Evolutionary conservation across 2,329 filamentous ascomycete species (phyloP).

Genomic region (Venturia aucupariae): DNA sequence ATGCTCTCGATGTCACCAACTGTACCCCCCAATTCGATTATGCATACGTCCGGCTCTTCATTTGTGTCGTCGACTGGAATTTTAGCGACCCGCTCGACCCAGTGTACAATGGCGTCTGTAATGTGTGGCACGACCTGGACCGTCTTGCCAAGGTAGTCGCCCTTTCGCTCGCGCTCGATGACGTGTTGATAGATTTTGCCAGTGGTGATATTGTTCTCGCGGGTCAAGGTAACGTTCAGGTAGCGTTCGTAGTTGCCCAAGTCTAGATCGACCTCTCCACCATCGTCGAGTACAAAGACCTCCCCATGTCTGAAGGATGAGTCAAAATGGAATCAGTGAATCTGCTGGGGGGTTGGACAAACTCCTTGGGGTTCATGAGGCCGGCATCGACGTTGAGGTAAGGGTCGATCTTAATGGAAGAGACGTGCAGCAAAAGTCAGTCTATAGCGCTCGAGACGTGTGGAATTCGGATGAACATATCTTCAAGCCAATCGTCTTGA

Average conservation of each 20-base stretch:
- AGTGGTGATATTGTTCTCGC: constrained; percentile 93
- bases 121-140: constrained; percentile 90
- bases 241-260: constrained; percentile 74
- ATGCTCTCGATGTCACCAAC: constrained; percentile 78
- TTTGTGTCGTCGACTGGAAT: constrained; percentile 80
- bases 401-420: constrained; percentile 61
- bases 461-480: constrained; percentile 41
- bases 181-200: constrained; percentile 93
- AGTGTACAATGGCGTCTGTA: constrained; percentile 84
- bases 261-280: constrained; percentile 67
- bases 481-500: constrained; percentile 73
- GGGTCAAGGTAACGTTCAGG: constrained; percentile 68
- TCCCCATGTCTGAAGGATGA: constrained; percentile 60
- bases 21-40: constrained; percentile 63
- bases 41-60: constrained; percentile 82
- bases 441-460: constrained; percentile 16
- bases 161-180: constrained; percentile 61
- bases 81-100: constrained; percentile 77
- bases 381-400: constrained; percentile 73
- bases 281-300: constrained; percentile 78
- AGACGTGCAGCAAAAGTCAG: constrained; percentile 41
- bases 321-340: neutral
- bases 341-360: constrained; percentile 19
- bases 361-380: constrained; percentile 59
- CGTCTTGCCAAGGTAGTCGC: constrained; percentile 79